These are phyloP conservation scores for Fusarium mangiferae DNA, from an alignment of 2,329 filamentous ascomycete genomes.

Conservation along the genomic window DNA sequence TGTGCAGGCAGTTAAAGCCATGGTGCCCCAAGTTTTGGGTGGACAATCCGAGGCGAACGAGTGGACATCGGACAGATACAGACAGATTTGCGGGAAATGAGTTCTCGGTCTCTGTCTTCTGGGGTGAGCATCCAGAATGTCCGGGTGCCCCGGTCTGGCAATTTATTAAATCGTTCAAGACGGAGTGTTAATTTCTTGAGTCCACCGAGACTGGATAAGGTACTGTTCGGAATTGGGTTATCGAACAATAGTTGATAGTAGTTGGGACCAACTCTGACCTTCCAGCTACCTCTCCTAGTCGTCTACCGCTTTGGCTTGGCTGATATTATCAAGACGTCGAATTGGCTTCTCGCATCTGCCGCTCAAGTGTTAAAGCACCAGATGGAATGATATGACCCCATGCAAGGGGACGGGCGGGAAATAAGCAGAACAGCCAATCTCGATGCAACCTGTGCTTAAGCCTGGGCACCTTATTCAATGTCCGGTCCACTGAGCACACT, in stretches of 20 bases:
- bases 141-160: slow-evolving; percentile 39
- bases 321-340: not conserved
- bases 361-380: not conserved
- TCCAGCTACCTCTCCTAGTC: not conserved
- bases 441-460: slow-evolving; percentile 26
- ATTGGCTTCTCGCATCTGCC: slow-evolving; percentile 22
- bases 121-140: slow-evolving; percentile 32
- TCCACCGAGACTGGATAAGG: slow-evolving; percentile 36
- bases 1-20: slow-evolving; percentile 18
- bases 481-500: slow-evolving; percentile 20
- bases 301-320: not conserved
- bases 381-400: slow-evolving; percentile 18
- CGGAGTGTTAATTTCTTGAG: slow-evolving; percentile 41
- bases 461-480: slow-evolving; percentile 17
- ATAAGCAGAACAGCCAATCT: slow-evolving; percentile 38
- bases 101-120: slow-evolving; percentile 26
- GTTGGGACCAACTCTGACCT: not conserved
- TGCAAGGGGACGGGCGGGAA: slow-evolving; percentile 20
- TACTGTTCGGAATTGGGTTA: not conserved
- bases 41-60: slow-evolving; percentile 21
- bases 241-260: not conserved
- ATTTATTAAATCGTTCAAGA: slow-evolving; percentile 39
- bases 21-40: slow-evolving; percentile 19
- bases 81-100: slow-evolving; percentile 37
- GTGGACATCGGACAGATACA: not conserved